phyloP scores from a whole-genome alignment of 441 rosid genomes.

The Dalechampia spathulata region DNA sequence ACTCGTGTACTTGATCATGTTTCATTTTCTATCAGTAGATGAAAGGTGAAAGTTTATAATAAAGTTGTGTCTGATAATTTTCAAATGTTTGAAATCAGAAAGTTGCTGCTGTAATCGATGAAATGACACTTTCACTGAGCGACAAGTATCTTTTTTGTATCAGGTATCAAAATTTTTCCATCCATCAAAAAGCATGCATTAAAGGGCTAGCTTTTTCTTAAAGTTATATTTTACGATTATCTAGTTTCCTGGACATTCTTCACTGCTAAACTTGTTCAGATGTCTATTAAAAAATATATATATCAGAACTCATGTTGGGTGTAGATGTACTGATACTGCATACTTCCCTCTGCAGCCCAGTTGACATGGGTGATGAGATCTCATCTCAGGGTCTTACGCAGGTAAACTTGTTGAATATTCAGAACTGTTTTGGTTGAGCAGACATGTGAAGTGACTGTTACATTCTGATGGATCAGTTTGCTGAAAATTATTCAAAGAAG shows the following conservation, averaged over 20 bases:
- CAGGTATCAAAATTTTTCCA: constrained; percentile 36
- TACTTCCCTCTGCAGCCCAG: constrained; percentile 71
- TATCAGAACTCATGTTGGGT: background rate
- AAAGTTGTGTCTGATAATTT: constrained; percentile 1
- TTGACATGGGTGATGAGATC: constrained; percentile 65
- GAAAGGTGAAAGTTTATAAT: background rate
- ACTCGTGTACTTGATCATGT: background rate
- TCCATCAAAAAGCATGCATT: constrained; percentile 1
- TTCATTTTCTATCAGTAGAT: background rate
- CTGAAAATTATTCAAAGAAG: constrained; percentile 51
- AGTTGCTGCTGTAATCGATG: constrained; percentile 66
- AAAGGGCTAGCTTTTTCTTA: background rate
- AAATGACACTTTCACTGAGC: constrained; percentile 63
- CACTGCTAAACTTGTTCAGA: background rate
- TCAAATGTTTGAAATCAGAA: constrained; percentile 37
- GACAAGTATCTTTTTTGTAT: constrained; percentile 81
- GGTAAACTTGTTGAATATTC: constrained; percentile 31
- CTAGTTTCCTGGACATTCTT: background rate
- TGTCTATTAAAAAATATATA: too few species aligned
- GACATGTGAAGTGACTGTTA: constrained; percentile 8
- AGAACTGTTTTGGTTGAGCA: constrained; percentile 4
- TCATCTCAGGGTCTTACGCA: constrained; percentile 73
- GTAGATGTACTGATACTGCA: constrained; percentile 12
- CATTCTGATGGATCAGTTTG: constrained; percentile 46
- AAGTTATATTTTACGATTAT: background rate